Conservation (phyloP, 2,329 filamentous ascomycete species). For the Fusarium algeriense region DNA sequence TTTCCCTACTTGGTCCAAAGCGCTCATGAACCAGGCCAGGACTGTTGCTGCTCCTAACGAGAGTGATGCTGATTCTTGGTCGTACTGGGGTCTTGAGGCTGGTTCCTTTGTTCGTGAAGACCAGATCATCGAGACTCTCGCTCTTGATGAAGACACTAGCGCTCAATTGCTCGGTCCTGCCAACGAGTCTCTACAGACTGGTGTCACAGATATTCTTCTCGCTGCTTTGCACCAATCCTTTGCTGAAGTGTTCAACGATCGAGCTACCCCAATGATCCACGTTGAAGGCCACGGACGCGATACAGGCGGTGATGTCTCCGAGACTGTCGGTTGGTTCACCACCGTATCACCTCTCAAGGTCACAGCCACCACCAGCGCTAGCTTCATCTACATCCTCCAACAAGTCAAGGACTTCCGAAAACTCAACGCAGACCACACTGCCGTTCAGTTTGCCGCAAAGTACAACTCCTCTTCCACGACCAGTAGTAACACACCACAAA, state of each 20-base stretch:
- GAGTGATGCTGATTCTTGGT: background rate
- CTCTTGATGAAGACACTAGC: background rate
- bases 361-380: too few species aligned
- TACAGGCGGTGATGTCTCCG: background rate
- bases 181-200: background rate
- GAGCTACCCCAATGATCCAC: background rate
- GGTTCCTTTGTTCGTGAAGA: background rate
- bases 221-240: background rate
- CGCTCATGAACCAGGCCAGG: background rate
- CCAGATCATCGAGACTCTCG: background rate
- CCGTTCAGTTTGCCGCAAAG: background rate
- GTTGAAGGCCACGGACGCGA: background rate
- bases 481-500: fast-evolving
- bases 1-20: background rate
- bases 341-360: background rate
- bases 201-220: background rate
- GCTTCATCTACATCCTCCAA: background rate
- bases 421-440: background rate
- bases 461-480: fast-evolving
- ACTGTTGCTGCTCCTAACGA: fast-evolving
- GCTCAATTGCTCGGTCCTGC: background rate
- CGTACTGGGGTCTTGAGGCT: background rate
- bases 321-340: background rate
- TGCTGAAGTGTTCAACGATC: background rate
- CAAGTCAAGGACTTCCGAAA: background rate